A percentile compares a stretch with the other conserved stretches of the same genome.
Evolutionary conservation across 2,329 filamentous ascomycete species (phyloP).

Genomic region (Pezicula neosporulosa): DNA sequence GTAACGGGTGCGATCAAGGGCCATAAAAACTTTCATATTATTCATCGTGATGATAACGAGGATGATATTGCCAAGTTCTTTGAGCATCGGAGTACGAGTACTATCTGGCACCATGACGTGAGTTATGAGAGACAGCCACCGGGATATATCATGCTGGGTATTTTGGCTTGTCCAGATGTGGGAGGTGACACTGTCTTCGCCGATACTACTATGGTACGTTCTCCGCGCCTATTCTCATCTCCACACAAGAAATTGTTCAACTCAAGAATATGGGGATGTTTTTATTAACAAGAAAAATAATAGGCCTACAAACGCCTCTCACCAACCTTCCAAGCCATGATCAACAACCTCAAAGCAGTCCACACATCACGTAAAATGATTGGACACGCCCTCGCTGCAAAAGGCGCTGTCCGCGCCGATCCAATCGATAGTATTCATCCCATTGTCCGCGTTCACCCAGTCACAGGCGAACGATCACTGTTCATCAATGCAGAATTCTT

Average conservation of each 20-base stretch:
- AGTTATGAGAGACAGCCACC: conserved; percentile 69
- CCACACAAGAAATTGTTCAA: background rate
- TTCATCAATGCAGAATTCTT: conserved; percentile 71
- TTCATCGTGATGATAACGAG: conserved; percentile 62
- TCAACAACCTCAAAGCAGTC: conserved; percentile 60
- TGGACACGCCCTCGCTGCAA: conserved; percentile 48
- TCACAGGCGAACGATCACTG: conserved; percentile 68
- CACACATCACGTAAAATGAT: conserved; percentile 55
- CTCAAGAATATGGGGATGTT: background rate
- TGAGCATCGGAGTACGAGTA: conserved; percentile 58
- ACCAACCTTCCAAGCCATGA: conserved; percentile 28
- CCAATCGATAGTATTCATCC: conserved; percentile 64
- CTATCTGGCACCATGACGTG: conserved; percentile 67
- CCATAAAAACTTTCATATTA: conserved; percentile 60
- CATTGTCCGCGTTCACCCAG: conserved; percentile 66
- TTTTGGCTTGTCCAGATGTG: conserved; percentile 45
- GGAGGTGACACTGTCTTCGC: conserved; percentile 74
- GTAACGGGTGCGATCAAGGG: conserved; percentile 63
- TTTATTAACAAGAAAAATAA: background rate
- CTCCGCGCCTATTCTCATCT: too few species aligned
- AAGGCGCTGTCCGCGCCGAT: conserved; percentile 60
- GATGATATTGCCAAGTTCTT: conserved; percentile 55
- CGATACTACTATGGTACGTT: conserved; percentile 48
- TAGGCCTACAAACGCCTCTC: conserved; percentile 50
- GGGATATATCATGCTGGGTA: conserved; percentile 59